Evolutionary conservation across 2,329 filamentous ascomycete genomes (phyloP).

Genomic region (Colletotrichum musicola): DNA sequence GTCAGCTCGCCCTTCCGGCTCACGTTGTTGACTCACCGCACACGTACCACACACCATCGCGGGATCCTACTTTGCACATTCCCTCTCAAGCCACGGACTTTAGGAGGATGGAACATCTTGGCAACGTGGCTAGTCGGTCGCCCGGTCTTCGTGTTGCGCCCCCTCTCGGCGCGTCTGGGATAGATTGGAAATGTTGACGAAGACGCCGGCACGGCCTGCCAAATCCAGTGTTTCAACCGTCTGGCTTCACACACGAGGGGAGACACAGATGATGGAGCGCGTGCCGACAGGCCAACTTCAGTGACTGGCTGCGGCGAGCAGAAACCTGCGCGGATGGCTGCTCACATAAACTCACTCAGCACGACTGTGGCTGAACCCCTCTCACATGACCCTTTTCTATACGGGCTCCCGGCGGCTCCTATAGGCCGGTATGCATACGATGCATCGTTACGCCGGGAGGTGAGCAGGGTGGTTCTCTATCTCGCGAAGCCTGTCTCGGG

Average conservation of each 20-base stretch:
- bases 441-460: not conserved
- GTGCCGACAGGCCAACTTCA: not conserved
- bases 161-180: slow-evolving; percentile 3
- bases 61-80: not conserved
- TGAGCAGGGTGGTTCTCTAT: not conserved
- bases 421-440: not conserved
- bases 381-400: slow-evolving; percentile 2
- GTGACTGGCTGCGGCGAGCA: not conserved
- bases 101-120: not conserved
- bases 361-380: slow-evolving; percentile 13
- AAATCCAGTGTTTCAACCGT: not conserved
- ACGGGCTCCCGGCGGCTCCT: not conserved
- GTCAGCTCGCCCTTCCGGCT: not conserved
- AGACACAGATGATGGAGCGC: not conserved
- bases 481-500: slow-evolving; percentile 3
- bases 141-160: too few relatives aligned
- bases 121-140: not conserved
- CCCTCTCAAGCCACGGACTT: not conserved
- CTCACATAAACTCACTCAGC: not conserved
- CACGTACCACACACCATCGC: slow-evolving; percentile 11
- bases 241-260: not conserved
- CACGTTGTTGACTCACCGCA: not conserved
- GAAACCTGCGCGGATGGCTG: slow-evolving; percentile 8
- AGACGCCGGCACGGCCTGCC: slow-evolving; percentile 3
- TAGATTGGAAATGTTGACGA: slow-evolving; percentile 2